Conservation (phyloP, 140 eudicot genomes). For the Senecio squalidus region DNA sequence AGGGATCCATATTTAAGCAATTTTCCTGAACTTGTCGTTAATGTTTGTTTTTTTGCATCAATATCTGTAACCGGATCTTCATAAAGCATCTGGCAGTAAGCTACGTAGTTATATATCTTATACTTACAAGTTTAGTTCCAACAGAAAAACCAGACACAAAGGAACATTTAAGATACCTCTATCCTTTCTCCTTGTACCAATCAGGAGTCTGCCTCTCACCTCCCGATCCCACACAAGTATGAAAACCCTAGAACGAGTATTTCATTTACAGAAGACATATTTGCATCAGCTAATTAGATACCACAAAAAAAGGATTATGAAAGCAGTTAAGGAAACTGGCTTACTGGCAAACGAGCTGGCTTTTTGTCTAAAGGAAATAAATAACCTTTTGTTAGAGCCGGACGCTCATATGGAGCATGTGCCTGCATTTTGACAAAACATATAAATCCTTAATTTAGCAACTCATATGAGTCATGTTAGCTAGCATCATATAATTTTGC, state of each 20-base stretch:
- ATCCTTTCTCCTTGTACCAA: conserved; percentile 90
- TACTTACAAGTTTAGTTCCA: too few species aligned
- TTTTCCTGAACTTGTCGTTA: conserved; percentile 83
- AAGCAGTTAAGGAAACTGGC: conserved; percentile 16
- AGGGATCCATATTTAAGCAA: conserved; percentile 79
- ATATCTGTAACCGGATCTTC: conserved; percentile 80
- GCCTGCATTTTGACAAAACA: conserved; percentile 57
- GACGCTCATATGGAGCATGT: conserved; percentile 91
- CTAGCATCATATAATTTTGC: too few species aligned
- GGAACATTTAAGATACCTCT: conserved; percentile 74
- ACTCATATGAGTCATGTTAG: too few species aligned
- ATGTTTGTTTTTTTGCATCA: conserved; percentile 72
- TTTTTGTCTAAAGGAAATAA: conserved; percentile 80
- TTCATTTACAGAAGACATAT: too few species aligned
- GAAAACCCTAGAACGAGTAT: conserved; percentile 97
- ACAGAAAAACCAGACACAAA: too few species aligned
- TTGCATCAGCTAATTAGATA: neutral
- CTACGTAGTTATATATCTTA: neutral
- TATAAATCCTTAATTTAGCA: neutral
- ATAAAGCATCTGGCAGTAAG: conserved; percentile 54
- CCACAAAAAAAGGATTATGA: neutral
- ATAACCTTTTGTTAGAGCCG: conserved; percentile 90
- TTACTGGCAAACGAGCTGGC: conserved; percentile 95
- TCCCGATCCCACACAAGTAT: conserved; percentile 98
- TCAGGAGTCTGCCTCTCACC: conserved; percentile 99